Conservation (phyloP, 129 eudicot genomes). For the Deinandra increscens region DNA sequence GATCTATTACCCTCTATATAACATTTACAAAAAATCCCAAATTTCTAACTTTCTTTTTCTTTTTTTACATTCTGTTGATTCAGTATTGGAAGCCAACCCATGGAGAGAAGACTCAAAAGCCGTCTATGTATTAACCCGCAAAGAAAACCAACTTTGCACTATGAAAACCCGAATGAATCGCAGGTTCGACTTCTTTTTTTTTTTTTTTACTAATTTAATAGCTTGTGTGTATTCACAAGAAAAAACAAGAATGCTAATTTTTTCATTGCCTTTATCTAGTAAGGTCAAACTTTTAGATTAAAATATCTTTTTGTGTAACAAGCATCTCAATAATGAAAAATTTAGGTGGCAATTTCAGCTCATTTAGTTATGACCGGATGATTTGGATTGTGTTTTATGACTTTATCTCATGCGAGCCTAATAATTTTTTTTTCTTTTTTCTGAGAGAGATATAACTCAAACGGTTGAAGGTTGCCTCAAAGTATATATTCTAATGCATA, state of each 20-base stretch:
- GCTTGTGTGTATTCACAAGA: slow-evolving; percentile 15
- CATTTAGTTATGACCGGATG: background rate
- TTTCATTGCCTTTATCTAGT: background rate
- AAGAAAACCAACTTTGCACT: slow-evolving; percentile 91
- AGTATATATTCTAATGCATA: background rate
- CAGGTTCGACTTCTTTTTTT: slow-evolving; percentile 52
- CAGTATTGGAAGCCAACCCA: slow-evolving; percentile 92
- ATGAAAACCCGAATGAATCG: slow-evolving; percentile 95
- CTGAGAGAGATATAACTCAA: background rate
- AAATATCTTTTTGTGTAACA: background rate
- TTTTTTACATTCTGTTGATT: slow-evolving; percentile 11
- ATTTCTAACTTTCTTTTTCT: background rate
- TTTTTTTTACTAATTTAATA: background rate
- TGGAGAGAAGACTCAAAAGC: slow-evolving; percentile 94
- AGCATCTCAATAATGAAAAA: background rate
- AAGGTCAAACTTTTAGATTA: background rate
- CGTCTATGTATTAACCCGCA: slow-evolving; percentile 88
- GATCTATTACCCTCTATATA: background rate
- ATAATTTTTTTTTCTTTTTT: too few relatives aligned
- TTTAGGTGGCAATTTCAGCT: background rate
- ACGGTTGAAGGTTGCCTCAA: background rate
- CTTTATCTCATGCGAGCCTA: background rate
- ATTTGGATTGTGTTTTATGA: slow-evolving; percentile 4
- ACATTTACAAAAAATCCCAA: background rate
- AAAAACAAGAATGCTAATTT: background rate